These are phyloP conservation scores for Solidago caesia DNA, from an alignment of 129 eudicot genomes.

Conservation along the genomic window DNA sequence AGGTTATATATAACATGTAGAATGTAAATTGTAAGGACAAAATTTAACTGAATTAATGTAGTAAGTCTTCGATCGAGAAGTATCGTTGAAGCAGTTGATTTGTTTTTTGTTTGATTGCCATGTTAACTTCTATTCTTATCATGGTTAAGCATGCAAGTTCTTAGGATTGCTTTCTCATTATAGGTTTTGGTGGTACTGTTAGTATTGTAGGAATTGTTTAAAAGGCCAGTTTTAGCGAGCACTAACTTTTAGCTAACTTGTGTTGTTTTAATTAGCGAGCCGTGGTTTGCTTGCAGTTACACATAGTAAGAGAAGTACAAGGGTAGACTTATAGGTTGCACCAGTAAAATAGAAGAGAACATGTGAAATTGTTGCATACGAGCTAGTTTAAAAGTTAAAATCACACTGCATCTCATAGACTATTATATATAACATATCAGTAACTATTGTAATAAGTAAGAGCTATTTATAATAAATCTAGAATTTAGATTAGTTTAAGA, in stretches of 20 bases:
- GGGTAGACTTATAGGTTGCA: not conserved
- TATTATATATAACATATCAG: no score
- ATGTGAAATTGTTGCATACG: not conserved
- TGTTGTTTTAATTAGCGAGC: not conserved
- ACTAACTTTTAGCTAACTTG: conserved; percentile 6
- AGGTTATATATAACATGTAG: not conserved
- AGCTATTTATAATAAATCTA: no score
- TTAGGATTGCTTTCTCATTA: not conserved
- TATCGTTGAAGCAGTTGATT: not conserved
- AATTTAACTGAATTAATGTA: not conserved
- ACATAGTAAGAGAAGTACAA: not conserved
- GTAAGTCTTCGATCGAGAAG: not conserved
- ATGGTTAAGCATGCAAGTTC: not conserved
- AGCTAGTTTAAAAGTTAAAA: no score
- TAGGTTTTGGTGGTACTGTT: not conserved
- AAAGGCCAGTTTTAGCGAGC: conserved; percentile 1
- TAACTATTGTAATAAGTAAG: no score
- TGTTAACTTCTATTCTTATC: not conserved
- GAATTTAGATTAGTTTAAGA: no score
- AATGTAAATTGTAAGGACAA: not conserved
- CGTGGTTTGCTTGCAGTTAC: not conserved
- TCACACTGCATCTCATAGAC: no score
- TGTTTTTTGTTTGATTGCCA: not conserved
- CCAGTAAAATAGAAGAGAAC: not conserved
- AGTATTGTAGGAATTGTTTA: not conserved